Percentiles rank a stretch among this genome's conserved stretches.
Evolutionary conservation across 2,329 filamentous ascomycete genomes (phyloP).

Genomic region (Calonectria naviculata): DNA sequence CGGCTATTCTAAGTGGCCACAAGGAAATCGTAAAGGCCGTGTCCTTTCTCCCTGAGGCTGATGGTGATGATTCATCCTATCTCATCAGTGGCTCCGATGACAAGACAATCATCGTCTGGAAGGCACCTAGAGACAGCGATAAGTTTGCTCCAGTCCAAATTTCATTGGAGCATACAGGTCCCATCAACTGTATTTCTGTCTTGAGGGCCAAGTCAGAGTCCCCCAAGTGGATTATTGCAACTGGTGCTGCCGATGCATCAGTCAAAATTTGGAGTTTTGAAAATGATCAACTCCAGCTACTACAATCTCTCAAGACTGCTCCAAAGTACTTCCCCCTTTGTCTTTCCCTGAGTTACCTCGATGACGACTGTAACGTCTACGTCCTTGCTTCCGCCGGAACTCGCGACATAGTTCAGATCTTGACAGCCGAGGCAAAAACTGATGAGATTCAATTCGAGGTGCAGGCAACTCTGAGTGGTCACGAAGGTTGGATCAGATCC

Average conservation of each 20-base stretch:
- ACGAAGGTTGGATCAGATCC: conserved; percentile 95
- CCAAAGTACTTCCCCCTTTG: conserved; percentile 87
- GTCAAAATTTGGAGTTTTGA: conserved; percentile 76
- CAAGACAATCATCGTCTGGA: conserved; percentile 81
- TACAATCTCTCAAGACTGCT: conserved; percentile 77
- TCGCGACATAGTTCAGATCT: conserved; percentile 83
- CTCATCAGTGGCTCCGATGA: conserved; percentile 87
- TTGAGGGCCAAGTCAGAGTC: conserved; percentile 43
- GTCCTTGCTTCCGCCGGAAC: conserved; percentile 90
- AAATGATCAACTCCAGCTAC: conserved; percentile 58
- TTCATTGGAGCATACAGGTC: conserved; percentile 72
- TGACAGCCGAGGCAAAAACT: conserved; percentile 63
- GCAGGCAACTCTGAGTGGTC: conserved; percentile 83
- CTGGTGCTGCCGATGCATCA: conserved; percentile 84
- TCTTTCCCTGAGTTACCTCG: conserved; percentile 74
- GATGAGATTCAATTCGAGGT: conserved; percentile 68
- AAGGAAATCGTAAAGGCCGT: conserved; percentile 84
- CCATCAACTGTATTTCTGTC: conserved; percentile 76
- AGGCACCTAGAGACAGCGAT: conserved; percentile 39
- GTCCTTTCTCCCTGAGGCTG: conserved; percentile 73
- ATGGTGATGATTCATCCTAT: conserved; percentile 60
- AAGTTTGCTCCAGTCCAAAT: conserved; percentile 61
- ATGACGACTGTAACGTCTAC: conserved; percentile 61
- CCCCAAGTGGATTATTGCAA: conserved; percentile 69
- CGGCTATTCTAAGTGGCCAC: conserved; percentile 78